phyloP scores from a whole-genome alignment of 805 yeast genomes.

The Kluyveromyces lactis region DNA sequence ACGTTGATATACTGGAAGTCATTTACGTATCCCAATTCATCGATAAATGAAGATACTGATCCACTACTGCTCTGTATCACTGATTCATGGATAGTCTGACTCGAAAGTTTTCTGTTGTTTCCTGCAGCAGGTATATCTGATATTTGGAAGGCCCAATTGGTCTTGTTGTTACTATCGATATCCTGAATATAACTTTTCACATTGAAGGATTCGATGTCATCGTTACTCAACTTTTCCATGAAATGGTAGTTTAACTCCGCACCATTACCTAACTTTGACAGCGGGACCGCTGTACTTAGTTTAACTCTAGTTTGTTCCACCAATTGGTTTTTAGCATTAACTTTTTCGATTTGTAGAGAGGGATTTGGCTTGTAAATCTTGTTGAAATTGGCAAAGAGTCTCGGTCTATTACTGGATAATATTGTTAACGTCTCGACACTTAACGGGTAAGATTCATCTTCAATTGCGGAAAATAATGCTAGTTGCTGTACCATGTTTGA shows the following conservation, averaged over 20 bases:
- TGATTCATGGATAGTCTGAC: slow-evolving; percentile 60
- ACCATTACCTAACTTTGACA: slow-evolving; percentile 6
- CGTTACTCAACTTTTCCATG: slow-evolving; percentile 11
- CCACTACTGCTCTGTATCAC: slow-evolving; percentile 25
- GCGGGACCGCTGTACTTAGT: slow-evolving; percentile 18
- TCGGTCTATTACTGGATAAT: slow-evolving; percentile 25
- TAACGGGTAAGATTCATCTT: slow-evolving; percentile 23
- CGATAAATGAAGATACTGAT: slow-evolving; percentile 33
- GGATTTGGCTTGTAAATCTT: slow-evolving; percentile 26
- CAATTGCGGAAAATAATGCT: slow-evolving; percentile 21
- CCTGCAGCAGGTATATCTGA: slow-evolving; percentile 76
- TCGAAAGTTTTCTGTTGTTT: slow-evolving; percentile 44
- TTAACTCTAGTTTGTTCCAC: slow-evolving; percentile 26
- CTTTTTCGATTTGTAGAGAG: slow-evolving; percentile 17
- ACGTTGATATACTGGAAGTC: slow-evolving; percentile 32
- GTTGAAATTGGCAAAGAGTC: slow-evolving; percentile 19
- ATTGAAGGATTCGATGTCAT: slow-evolving; percentile 3
- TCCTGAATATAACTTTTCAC: slow-evolving; percentile 3
- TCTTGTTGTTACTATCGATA: not conserved
- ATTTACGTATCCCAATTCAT: slow-evolving; percentile 62
- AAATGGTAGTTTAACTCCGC: slow-evolving; percentile 12
- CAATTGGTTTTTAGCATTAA: slow-evolving; percentile 24
- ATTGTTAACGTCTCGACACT: slow-evolving; percentile 23
- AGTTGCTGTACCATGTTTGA: slow-evolving; percentile 28
- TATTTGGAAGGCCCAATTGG: slow-evolving; percentile 52